Base-by-base conservation (phyloP, 352 stramenopile genomes). In the Phytophthora rubi region DNA sequence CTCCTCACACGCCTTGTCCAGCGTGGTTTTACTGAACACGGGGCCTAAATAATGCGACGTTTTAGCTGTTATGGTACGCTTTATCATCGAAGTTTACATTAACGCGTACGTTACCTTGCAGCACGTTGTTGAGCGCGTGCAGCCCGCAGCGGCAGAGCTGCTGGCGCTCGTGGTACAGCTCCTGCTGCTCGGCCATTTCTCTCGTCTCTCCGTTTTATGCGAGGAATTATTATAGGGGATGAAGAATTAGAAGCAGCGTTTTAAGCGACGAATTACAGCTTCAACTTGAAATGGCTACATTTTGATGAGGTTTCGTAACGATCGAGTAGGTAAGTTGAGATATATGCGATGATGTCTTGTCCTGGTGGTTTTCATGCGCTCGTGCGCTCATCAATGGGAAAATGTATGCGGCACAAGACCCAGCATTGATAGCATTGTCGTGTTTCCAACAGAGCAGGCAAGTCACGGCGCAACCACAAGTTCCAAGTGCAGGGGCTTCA, bases 71-170 rank as follows among this genome's bases (percentile, higher is more conserved):
- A 15, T 37, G 37, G 21, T 53, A 49, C 12, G n/a, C 3, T 21
- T 53, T 52, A 52, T 9, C 13, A 9, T 13, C 45, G 0, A 16
- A 13, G 45, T 52, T 26, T 7, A 18, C 45, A 26, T 15, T 48
- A 4, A n/a, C 6, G 18, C 15, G 12, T 54, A 3, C 54, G 26
- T 9, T 60, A 90, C 86, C 80, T 74, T 94, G 88, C 2, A 95
- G 72, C 23, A 86, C 68, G 68, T 93, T 94, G 75, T 96, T 96
- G 53, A 94, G 73, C 51, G 88, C 86, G 62, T 95, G 88, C 53
- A 95, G 77, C 12, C 85, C 88, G 61, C 88, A 95, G 60, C 86
- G 83, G 52, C 89, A 85, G 45, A 92, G 79, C 73, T 78, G 75
- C 72, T 95, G 88, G 26, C 59, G 75, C 68, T 95, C 88, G 42